Evolutionary conservation across 2,329 filamentous ascomycete species (phyloP).

Genomic region (Phialophora expanda): DNA sequence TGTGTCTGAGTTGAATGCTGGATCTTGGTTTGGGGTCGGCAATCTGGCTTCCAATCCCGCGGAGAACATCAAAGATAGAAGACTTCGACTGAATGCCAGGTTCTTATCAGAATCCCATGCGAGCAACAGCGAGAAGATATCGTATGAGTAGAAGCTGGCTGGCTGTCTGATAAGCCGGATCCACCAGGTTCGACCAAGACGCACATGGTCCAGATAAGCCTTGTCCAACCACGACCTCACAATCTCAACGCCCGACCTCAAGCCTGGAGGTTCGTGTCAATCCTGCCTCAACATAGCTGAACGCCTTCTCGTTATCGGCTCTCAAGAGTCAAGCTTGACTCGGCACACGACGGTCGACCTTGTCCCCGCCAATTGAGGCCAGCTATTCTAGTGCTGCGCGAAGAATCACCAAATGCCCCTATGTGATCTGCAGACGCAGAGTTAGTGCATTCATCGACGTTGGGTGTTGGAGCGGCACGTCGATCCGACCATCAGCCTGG

Average conservation of each 20-base stretch:
- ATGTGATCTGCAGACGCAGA: not conserved
- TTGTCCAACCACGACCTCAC: slow-evolving; percentile 29
- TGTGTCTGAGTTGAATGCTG: not conserved
- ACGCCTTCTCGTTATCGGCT: slow-evolving; percentile 6
- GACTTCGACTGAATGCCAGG: not conserved
- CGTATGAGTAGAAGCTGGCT: not conserved
- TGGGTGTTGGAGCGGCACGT: not conserved
- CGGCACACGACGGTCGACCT: not conserved
- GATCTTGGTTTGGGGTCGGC: slow-evolving; percentile 15
- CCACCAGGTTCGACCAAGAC: slow-evolving; percentile 21
- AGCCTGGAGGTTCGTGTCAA: not conserved
- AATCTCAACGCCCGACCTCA: not conserved
- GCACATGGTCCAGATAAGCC: slow-evolving; percentile 29
- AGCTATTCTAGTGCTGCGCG: not conserved
- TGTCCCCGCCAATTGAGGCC: not conserved
- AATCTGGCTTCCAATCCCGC: slow-evolving; percentile 23
- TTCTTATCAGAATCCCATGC: slow-evolving; percentile 22
- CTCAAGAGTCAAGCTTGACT: not conserved
- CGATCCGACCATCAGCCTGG: not conserved
- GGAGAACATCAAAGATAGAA: slow-evolving; percentile 26
- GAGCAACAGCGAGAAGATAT: not conserved
- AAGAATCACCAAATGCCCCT: not conserved
- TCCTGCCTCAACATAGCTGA: slow-evolving; percentile 3
- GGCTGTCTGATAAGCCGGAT: slow-evolving; percentile 28
- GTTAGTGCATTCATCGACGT: not conserved